Evolutionary conservation across 768 basidiomycete species (phyloP).

Genomic region (Pulveroboletus sp.): DNA sequence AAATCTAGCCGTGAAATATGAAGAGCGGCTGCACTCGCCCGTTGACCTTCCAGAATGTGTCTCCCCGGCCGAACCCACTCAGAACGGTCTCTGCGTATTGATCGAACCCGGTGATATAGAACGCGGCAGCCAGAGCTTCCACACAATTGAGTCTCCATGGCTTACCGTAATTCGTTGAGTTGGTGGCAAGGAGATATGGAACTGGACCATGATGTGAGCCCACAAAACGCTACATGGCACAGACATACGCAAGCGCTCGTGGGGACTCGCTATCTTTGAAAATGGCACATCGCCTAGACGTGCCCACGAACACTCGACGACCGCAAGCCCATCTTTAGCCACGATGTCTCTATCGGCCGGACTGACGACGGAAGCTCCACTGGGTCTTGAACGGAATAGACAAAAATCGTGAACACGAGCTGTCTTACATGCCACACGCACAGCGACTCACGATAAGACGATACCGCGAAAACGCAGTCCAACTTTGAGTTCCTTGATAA

Average conservation of each 20-base stretch:
- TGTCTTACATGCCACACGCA: neutral
- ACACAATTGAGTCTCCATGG: conserved; percentile 96
- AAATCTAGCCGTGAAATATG: neutral
- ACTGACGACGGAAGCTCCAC: conserved; percentile 71
- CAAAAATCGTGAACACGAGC: neutral
- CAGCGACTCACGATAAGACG: conserved; percentile 78
- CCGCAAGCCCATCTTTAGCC: conserved; percentile 71
- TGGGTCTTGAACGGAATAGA: conserved; percentile 53
- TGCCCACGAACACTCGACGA: conserved; percentile 99
- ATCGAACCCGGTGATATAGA: conserved; percentile 89
- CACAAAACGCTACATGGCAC: neutral
- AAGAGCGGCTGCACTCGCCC: conserved; percentile 35
- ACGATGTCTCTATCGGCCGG: conserved; percentile 84
- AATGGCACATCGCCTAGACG: conserved; percentile 93
- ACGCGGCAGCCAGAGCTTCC: conserved; percentile 90
- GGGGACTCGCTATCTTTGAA: conserved; percentile 84
- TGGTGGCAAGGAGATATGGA: conserved; percentile 91
- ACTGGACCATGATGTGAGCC: conserved; percentile 44
- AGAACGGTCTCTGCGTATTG: conserved; percentile 75
- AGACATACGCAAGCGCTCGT: conserved; percentile 81
- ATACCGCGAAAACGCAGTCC: conserved; percentile 87
- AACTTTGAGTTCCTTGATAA: conserved; percentile 79
- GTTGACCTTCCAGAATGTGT: conserved; percentile 84
- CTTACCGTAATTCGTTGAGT: conserved; percentile 97
- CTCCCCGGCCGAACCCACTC: conserved; percentile 86